Evolutionary conservation across 208 protist genomes (phyloP), one percentile per base, ranked within the genome.

Genomic region (Paratrypanosoma confusum): DNA sequence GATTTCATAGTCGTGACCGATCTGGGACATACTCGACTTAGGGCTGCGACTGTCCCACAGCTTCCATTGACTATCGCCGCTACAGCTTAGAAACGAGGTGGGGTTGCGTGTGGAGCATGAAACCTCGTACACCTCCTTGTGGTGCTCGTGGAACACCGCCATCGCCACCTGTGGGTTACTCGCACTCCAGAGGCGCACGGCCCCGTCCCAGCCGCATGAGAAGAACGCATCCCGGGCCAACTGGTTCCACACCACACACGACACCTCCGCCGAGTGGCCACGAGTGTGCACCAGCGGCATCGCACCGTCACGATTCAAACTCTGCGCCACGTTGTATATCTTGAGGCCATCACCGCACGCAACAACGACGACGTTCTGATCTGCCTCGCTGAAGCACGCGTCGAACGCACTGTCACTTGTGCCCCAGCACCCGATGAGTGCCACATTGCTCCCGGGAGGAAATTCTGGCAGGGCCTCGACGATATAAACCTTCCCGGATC

Each of bases 61-160:
- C 74, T 90, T 94, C 79, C 80, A 94, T 33, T 67, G 77, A 39
- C 81, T 81, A 39, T 94, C 85, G 6, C 85, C 85, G 7, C 76
- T 85, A 77, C 78, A 89, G 13, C 81, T 91, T 13, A 90, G 49
- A 45, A 94, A 83, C 3, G 78, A 83, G 1, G 74, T 61, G 28
- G 81, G 76, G 40, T 75, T 84, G 57, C 68, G 70, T 16, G 71
- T 39, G 22, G 71, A 79, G 13, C 63, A 71, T 41, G 79, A 55
- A 0, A 89, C 68, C 66, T 90, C 81, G 62, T 94, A 91, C 10
- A 94, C 81, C 68, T 94, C 81, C 63, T 94, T 94, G 51, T 76
- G 62, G 65, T 94, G 85, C 61, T 80, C 85, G 21, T 62, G 54
- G 51, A 84, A 67, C 17, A 77, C 84, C 46, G 69, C 39, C n/a